Evolutionary conservation across 257 asterid genomes (phyloP).

Genomic region (Nicotiana knightiana): DNA sequence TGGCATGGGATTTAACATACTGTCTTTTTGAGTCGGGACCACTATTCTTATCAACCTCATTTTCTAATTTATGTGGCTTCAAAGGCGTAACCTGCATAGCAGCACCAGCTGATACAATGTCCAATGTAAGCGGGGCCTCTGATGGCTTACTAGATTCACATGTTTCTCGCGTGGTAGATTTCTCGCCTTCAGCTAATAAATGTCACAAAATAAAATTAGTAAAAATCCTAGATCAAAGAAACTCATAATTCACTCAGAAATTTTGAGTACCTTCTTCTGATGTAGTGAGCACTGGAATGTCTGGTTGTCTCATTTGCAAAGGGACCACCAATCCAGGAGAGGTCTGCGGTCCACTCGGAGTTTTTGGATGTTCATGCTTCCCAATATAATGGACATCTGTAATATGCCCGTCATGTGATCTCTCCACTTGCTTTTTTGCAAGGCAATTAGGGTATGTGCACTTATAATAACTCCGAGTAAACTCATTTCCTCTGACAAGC

Average conservation of each 20-base stretch:
- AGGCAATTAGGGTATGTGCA: slow-evolving; percentile 71
- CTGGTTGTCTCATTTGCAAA: slow-evolving; percentile 33
- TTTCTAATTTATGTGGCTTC: slow-evolving; percentile 24
- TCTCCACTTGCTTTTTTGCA: slow-evolving; percentile 86
- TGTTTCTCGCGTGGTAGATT: slow-evolving; percentile 21
- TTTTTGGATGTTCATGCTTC: slow-evolving; percentile 67
- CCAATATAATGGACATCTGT: slow-evolving; percentile 75
- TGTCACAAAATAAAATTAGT: slow-evolving; percentile 17
- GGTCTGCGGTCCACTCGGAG: slow-evolving; percentile 42
- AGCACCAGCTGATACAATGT: slow-evolving; percentile 28
- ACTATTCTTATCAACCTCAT: slow-evolving; percentile 31
- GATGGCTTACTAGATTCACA: slow-evolving; percentile 32
- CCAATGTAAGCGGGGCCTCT: slow-evolving; percentile 23
- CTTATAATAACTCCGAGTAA: slow-evolving; percentile 78
- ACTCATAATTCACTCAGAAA: slow-evolving; percentile 1
- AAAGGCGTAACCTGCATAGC: slow-evolving; percentile 27
- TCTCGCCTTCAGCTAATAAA: slow-evolving; percentile 40
- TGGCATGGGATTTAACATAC: slow-evolving; percentile 39
- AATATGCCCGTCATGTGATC: slow-evolving; percentile 61
- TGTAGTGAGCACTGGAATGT: slow-evolving; percentile 21
- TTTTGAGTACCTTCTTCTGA: slow-evolving; percentile 43
- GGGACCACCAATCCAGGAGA: slow-evolving; percentile 22
- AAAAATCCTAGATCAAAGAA: background rate
- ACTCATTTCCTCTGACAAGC: slow-evolving; percentile 81
- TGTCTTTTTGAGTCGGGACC: slow-evolving; percentile 52